Evolutionary conservation across 208 protist genomes (phyloP).

Genomic region (Naegleria fowleri): DNA sequence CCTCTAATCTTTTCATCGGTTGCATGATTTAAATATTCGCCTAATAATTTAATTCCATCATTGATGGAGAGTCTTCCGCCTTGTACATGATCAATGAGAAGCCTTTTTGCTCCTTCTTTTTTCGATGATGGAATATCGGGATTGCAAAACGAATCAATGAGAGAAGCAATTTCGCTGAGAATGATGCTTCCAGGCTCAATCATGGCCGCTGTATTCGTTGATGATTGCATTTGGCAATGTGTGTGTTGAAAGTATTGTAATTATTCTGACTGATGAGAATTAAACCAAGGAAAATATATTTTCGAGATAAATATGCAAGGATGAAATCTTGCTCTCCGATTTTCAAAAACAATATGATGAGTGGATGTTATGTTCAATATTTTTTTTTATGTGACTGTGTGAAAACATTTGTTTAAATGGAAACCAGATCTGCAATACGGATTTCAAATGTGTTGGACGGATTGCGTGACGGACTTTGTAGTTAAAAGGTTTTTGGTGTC

Average conservation of each 20-base stretch:
- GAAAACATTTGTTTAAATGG: too few species aligned
- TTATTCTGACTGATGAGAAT: too few species aligned
- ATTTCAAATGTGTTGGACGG: too few species aligned
- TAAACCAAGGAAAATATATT: too few species aligned
- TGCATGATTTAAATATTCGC: background rate
- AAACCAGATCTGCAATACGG: too few species aligned
- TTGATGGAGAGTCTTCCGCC: background rate
- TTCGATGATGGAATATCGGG: background rate
- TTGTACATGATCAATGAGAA: background rate
- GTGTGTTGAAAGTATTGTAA: too few species aligned
- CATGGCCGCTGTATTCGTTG: background rate
- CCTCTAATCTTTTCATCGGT: background rate
- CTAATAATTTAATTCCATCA: background rate
- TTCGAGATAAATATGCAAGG: too few species aligned
- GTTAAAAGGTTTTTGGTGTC: background rate
- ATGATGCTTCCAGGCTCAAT: background rate
- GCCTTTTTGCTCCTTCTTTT: background rate
- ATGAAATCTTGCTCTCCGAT: background rate
- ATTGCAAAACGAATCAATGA: background rate
- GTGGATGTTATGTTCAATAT: too few species aligned
- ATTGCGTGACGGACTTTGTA: too few species aligned
- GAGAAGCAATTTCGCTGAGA: background rate
- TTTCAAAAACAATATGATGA: too few species aligned
- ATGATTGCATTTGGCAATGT: background rate
- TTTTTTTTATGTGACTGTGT: too few species aligned